Evolutionary conservation across 129 eudicot species (phyloP).

Genomic region (Flaveria linearis): DNA sequence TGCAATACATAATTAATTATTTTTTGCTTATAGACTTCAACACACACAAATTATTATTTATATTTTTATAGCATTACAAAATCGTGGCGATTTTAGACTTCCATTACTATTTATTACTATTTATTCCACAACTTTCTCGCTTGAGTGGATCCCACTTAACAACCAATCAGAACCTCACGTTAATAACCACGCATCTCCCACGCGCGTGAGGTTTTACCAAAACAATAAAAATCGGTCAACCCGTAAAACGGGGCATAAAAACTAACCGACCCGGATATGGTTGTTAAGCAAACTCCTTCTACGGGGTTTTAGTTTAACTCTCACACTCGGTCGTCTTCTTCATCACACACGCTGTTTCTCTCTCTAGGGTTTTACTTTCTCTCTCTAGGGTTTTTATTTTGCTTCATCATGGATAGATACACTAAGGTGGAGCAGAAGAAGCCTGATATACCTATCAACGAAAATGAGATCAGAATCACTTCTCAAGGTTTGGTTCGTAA

Average conservation of each 20-base stretch:
- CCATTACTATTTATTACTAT: no score
- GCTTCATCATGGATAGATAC: slow-evolving; percentile 67
- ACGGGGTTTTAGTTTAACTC: slow-evolving; percentile 33
- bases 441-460: slow-evolving; percentile 55
- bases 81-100: no score
- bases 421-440: slow-evolving; percentile 72
- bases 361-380: slow-evolving; percentile 41
- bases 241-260: slow-evolving; percentile 24
- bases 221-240: slow-evolving; percentile 33
- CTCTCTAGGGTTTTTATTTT: slow-evolving; percentile 2
- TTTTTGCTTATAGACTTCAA: no score
- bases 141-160: not conserved
- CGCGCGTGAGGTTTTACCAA: slow-evolving; percentile 9
- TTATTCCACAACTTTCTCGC: no score
- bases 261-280: slow-evolving; percentile 37
- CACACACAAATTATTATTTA: no score
- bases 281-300: slow-evolving; percentile 22
- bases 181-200: not conserved
- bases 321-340: slow-evolving; percentile 27
- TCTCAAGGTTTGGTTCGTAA: slow-evolving; percentile 77
- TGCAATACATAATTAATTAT: no score
- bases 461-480: slow-evolving; percentile 90
- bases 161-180: slow-evolving; percentile 26
- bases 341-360: slow-evolving; percentile 3
- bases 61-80: no score